phyloP scores from a whole-genome alignment of 2,329 filamentous ascomycete genomes.

The Pseudovirgaria hyperparasitica region DNA sequence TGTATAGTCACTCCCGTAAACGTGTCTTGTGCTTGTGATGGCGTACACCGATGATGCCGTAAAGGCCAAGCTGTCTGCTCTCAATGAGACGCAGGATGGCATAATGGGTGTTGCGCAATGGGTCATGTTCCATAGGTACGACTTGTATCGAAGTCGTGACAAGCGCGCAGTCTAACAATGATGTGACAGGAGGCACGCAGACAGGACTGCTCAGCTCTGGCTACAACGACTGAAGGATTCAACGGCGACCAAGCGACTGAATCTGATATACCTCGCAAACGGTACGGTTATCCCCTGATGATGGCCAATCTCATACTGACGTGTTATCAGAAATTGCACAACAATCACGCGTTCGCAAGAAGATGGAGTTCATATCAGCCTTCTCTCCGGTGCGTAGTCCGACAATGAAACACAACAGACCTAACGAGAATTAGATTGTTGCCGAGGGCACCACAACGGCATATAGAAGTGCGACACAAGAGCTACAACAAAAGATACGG shows the following conservation, averaged over 20 bases:
- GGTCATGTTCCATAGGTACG: conserved; percentile 97
- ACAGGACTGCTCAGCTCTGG: conserved; percentile 86
- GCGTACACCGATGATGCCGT: conserved; percentile 94
- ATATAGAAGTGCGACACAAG: conserved; percentile 67
- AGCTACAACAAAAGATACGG: conserved; percentile 77
- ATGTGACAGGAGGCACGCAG: conserved; percentile 64
- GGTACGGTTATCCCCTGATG: conserved; percentile 39
- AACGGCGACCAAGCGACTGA: conserved; percentile 71
- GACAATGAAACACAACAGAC: conserved; percentile 8
- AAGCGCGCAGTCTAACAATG: conserved; percentile 11
- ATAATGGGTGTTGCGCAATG: conserved; percentile 95
- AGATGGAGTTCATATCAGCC: conserved; percentile 82
- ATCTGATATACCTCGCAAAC: conserved; percentile 89
- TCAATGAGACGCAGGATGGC: conserved; percentile 96
- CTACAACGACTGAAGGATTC: conserved; percentile 80
- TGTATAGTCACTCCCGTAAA: too few relatives aligned
- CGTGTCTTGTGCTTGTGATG: too few relatives aligned
- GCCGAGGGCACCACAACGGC: conserved; percentile 82
- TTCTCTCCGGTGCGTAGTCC: conserved; percentile 72
- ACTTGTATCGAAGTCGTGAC: conserved; percentile 1
- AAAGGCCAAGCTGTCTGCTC: conserved; percentile 80
- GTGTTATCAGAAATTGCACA: conserved; percentile 77
- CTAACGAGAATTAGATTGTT: conserved; percentile 44
- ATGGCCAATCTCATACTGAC: conserved; percentile 2
- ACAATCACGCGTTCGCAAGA: conserved; percentile 84